These are phyloP conservation scores for Cladosporium sp. DNA, from an alignment of 2,329 filamentous ascomycete genomes.

Conservation along the genomic window DNA sequence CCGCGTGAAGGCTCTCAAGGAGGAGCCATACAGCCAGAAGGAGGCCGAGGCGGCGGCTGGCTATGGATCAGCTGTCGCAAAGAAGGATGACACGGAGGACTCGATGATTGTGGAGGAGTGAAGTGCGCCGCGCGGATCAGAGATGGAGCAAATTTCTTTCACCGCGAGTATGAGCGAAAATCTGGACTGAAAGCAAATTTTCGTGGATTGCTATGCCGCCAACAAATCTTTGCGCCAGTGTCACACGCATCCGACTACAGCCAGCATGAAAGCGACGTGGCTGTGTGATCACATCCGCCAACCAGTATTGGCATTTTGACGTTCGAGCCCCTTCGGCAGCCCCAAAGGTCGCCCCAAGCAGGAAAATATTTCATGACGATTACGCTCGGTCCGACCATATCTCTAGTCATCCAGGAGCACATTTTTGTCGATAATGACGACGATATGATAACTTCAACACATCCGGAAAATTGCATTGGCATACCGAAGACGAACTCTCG, in stretches of 20 bases:
- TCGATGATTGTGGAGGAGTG: slow-evolving; percentile 26
- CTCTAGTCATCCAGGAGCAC: too few species aligned
- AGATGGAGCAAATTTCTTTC: background rate
- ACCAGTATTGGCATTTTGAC: background rate
- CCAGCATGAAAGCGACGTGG: too few species aligned
- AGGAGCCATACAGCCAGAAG: slow-evolving; percentile 81
- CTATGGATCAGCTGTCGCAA: slow-evolving; percentile 47
- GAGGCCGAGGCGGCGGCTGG: slow-evolving; percentile 78
- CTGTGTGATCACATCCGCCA: background rate
- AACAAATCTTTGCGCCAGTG: background rate
- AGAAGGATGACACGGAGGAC: slow-evolving; percentile 23
- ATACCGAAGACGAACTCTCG: too few species aligned
- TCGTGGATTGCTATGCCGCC: background rate
- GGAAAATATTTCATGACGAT: too few species aligned
- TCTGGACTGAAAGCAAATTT: background rate
- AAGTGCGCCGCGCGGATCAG: background rate
- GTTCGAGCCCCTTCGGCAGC: too few species aligned
- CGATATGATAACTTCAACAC: too few species aligned
- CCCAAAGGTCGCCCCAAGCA: too few species aligned
- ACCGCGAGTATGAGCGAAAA: background rate
- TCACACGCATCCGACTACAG: background rate
- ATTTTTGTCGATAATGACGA: too few species aligned
- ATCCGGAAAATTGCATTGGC: too few species aligned
- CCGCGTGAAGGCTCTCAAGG: slow-evolving; percentile 76
- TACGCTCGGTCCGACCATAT: too few species aligned